phyloP scores from a whole-genome alignment of 2,329 filamentous ascomycete species.

The Aspergillus neoniger region DNA sequence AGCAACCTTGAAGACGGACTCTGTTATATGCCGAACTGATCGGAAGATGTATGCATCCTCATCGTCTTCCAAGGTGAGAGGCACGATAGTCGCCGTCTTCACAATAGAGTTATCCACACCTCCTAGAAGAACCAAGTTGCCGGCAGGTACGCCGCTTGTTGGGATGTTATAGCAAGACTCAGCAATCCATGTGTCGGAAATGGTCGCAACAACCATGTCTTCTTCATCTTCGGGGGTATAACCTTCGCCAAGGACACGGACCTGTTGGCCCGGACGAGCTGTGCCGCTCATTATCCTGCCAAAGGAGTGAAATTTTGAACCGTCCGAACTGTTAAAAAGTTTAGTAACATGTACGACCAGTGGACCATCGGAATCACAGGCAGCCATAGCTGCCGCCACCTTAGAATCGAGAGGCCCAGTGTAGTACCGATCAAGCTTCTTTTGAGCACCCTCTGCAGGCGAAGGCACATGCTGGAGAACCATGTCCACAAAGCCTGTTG shows the following conservation, averaged over 20 bases:
- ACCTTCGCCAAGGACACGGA: slow-evolving; percentile 89
- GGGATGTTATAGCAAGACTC: slow-evolving; percentile 92
- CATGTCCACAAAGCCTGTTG: slow-evolving; percentile 94
- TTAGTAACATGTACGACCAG: slow-evolving; percentile 92
- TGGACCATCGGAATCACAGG: slow-evolving; percentile 85
- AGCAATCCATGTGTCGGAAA: slow-evolving; percentile 83
- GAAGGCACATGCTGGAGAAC: slow-evolving; percentile 85
- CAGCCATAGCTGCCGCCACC: slow-evolving; percentile 74
- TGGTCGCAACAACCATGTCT: slow-evolving; percentile 87
- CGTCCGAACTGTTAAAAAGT: slow-evolving; percentile 85
- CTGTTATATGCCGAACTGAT: slow-evolving; percentile 89
- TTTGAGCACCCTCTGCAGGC: slow-evolving; percentile 73
- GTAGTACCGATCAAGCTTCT: slow-evolving; percentile 82
- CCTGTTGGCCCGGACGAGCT: slow-evolving; percentile 75
- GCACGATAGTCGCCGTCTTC: slow-evolving; percentile 90
- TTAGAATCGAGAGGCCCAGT: slow-evolving; percentile 85
- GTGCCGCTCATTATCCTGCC: slow-evolving; percentile 92
- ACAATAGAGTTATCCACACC: slow-evolving; percentile 98
- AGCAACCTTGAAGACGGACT: slow-evolving; percentile 96
- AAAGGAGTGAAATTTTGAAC: slow-evolving; percentile 86
- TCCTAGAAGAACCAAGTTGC: slow-evolving; percentile 87
- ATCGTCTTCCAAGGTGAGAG: slow-evolving; percentile 75
- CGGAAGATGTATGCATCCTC: slow-evolving; percentile 96
- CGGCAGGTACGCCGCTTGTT: slow-evolving; percentile 87
- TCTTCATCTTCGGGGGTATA: slow-evolving; percentile 98